A percentile compares a stretch with the other conserved stretches of the same genome.
Evolutionary conservation across 306 rosid species (phyloP).

Genomic region (Arachis stenosperma): DNA sequence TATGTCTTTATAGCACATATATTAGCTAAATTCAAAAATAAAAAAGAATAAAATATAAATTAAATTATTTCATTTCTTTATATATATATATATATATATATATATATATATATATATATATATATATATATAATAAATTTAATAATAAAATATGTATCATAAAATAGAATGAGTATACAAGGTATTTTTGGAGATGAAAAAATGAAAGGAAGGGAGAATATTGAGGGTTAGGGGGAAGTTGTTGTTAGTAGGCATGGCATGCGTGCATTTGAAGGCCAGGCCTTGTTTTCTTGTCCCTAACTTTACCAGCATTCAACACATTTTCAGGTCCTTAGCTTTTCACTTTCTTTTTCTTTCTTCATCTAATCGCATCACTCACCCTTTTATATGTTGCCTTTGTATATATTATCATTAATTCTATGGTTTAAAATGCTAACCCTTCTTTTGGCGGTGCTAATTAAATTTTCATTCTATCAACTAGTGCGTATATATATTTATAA

Average conservation of each 20-base stretch:
- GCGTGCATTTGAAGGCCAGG: slow-evolving; percentile 65
- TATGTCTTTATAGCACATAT: too few relatives aligned
- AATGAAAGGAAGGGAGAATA: neutral
- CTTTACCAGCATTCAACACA: slow-evolving; percentile 66
- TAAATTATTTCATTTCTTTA: too few relatives aligned
- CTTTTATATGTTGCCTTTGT: slow-evolving; percentile 21
- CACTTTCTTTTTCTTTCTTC: neutral
- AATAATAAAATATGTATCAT: too few relatives aligned
- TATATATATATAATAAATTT: too few relatives aligned
- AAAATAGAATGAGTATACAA: too few relatives aligned
- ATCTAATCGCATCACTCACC: slow-evolving; percentile 9
- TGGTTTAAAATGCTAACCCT: slow-evolving; percentile 17
- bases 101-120: too few relatives aligned
- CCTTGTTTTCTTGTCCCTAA: slow-evolving; percentile 61
- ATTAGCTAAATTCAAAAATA: too few relatives aligned
- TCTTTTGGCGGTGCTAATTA: slow-evolving; percentile 38
- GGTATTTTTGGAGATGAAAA: too few relatives aligned
- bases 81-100: too few relatives aligned
- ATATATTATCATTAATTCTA: neutral
- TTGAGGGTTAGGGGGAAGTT: slow-evolving; percentile 22
- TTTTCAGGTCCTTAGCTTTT: slow-evolving; percentile 45
- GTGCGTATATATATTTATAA: neutral
- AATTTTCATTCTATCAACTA: slow-evolving; percentile 15
- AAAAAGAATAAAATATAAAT: too few relatives aligned
- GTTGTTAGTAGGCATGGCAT: slow-evolving; percentile 52